Evolutionary conservation across 192 early-diverging fungal genomes (phyloP).

Genomic region (Spinellus fusiger): DNA sequence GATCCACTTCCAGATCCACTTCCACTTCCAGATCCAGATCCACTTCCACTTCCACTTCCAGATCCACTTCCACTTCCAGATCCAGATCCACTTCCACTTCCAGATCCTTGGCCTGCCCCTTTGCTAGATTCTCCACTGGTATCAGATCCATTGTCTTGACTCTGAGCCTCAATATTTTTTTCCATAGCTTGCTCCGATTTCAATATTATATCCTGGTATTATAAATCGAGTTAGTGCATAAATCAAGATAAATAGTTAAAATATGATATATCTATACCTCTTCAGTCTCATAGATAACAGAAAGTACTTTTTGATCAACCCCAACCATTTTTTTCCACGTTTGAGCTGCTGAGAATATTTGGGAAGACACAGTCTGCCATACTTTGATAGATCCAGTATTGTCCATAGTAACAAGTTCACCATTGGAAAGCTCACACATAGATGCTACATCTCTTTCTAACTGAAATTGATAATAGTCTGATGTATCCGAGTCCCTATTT

Average conservation of each 20-base stretch:
- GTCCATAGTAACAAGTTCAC: slow-evolving; percentile 52
- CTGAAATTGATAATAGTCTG: slow-evolving; percentile 37
- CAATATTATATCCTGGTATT: too few species aligned
- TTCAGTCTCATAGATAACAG: slow-evolving; percentile 50
- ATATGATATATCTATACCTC: slow-evolving; percentile 7
- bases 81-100: slow-evolving; percentile 28
- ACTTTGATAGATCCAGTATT: slow-evolving; percentile 49
- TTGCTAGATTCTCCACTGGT: slow-evolving; percentile 19
- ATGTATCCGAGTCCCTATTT: slow-evolving; percentile 19
- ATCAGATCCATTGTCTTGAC: slow-evolving; percentile 7
- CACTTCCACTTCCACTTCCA: slow-evolving; percentile 39
- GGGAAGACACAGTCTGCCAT: slow-evolving; percentile 51
- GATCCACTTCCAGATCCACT: too few species aligned
- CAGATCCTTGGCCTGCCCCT: slow-evolving; percentile 28
- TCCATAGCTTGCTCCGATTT: background rate
- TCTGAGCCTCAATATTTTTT: background rate
- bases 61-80: slow-evolving; percentile 33
- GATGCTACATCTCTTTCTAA: slow-evolving; percentile 40
- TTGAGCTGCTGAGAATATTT: slow-evolving; percentile 45
- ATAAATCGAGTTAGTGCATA: background rate
- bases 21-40: slow-evolving; percentile 36
- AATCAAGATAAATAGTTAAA: background rate
- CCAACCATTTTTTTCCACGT: slow-evolving; percentile 61
- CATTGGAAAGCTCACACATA: slow-evolving; percentile 48
- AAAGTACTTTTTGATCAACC: slow-evolving; percentile 44